phyloP scores from a whole-genome alignment of 225 moss, liverwort and hornwort genomes.

The Marchantia paleacea region DNA sequence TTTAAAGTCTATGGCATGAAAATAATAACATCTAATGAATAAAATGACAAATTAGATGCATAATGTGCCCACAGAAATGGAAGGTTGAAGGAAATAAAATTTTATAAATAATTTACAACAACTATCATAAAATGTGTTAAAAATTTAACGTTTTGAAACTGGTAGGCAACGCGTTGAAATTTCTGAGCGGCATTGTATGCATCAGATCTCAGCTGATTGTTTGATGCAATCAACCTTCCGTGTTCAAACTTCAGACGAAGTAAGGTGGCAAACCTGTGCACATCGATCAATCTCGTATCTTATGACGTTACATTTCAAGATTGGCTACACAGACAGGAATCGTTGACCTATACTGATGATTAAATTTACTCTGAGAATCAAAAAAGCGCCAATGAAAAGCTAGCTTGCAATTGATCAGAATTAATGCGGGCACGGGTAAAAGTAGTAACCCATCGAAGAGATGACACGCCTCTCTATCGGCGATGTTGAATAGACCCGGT shows the following conservation, averaged over 20 bases:
- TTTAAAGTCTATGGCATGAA: too few relatives aligned
- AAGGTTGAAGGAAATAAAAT: too few relatives aligned
- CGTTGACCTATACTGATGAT: not conserved
- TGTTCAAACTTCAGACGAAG: slow-evolving; percentile 37
- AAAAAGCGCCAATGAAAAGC: not conserved
- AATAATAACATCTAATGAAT: too few relatives aligned
- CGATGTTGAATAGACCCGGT: slow-evolving; percentile 36
- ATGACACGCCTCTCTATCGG: too few relatives aligned
- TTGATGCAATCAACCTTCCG: slow-evolving; percentile 29
- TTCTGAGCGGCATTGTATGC: slow-evolving; percentile 33
- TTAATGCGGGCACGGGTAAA: not conserved
- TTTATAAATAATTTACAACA: too few relatives aligned
- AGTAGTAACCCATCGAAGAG: slow-evolving; percentile 32
- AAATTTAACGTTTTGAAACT: too few relatives aligned
- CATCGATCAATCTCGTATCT: not conserved
- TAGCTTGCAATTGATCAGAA: too few relatives aligned
- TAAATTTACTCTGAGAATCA: too few relatives aligned
- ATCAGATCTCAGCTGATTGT: slow-evolving; percentile 37
- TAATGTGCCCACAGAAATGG: too few relatives aligned
- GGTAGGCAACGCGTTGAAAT: not conserved
- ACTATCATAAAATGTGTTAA: too few relatives aligned
- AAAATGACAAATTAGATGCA: too few relatives aligned
- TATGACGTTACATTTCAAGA: too few relatives aligned
- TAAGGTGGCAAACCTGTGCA: slow-evolving; percentile 33
- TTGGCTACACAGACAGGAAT: not conserved